These are phyloP conservation scores for Macrolepiota dolichaula DNA, from an alignment of 768 basidiomycete genomes.

Conservation along the genomic window DNA sequence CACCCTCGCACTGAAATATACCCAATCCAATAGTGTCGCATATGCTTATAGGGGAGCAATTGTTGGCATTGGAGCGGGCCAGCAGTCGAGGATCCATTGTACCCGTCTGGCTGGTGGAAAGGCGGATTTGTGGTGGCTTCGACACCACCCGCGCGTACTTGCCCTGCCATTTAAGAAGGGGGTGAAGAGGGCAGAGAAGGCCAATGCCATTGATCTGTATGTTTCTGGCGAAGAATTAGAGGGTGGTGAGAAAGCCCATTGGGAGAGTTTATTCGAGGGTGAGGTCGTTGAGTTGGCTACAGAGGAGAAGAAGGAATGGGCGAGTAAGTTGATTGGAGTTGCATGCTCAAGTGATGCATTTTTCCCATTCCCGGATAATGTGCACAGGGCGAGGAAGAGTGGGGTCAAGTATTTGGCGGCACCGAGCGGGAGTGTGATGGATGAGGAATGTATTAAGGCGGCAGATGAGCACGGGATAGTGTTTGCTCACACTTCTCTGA, in stretches of 20 bases:
- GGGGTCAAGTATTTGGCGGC: conserved; percentile 93
- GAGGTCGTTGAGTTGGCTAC: conserved; percentile 61
- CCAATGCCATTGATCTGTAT: conserved; percentile 96
- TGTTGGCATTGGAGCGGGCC: conserved; percentile 94
- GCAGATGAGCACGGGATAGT: conserved; percentile 92
- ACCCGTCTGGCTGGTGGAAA: conserved; percentile 96
- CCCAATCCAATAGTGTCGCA: conserved; percentile 97
- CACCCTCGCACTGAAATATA: conserved; percentile 96
- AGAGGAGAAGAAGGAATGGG: conserved; percentile 75
- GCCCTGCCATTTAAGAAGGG: conserved; percentile 95
- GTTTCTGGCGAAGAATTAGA: conserved; percentile 88
- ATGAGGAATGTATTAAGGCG: conserved; percentile 92
- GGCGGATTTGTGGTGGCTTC: conserved; percentile 99
- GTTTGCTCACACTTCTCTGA: conserved; percentile 84
- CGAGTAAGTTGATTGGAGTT: conserved; percentile 72
- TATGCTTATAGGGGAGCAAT: conserved; percentile 91
- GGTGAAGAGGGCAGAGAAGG: conserved; percentile 96
- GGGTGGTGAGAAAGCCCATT: conserved; percentile 84
- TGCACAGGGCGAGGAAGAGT: conserved; percentile 87
- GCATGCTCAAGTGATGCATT: conserved; percentile 97
- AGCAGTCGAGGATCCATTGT: conserved; percentile 99
- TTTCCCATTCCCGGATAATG: conserved; percentile 99
- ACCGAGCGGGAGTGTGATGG: conserved; percentile 95
- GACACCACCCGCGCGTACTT: conserved; percentile 93
- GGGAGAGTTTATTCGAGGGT: conserved; percentile 84